Conservation (phyloP, 306 rosid genomes). For the Biancaea sappan region DNA sequence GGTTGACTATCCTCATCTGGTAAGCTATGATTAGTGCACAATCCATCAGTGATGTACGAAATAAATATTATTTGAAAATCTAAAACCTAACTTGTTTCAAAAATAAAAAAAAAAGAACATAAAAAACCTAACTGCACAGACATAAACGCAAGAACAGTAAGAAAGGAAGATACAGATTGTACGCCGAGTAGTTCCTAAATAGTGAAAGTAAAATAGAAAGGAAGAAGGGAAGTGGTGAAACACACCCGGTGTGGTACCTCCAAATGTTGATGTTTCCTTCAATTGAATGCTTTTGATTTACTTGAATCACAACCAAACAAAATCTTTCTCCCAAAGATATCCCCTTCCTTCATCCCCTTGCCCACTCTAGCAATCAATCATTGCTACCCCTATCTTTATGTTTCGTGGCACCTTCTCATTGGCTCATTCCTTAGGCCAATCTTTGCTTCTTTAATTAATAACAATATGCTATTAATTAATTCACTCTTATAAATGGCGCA, state of each 20-base stretch:
- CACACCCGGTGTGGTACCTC: background rate
- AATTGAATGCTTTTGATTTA: background rate
- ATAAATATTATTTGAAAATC: no score
- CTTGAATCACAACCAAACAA: slow-evolving; percentile 12
- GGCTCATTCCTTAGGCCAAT: slow-evolving; percentile 36
- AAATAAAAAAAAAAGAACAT: no score
- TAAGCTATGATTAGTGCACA: background rate
- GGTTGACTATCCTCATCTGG: slow-evolving; percentile 31
- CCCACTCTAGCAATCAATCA: background rate
- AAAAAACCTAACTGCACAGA: no score
- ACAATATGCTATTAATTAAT: slow-evolving; percentile 8
- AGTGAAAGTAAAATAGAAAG: background rate
- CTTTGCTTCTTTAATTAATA: slow-evolving; percentile 4
- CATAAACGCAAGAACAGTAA: no score
- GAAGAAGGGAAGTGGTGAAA: background rate
- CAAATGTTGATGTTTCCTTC: background rate
- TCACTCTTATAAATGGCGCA: slow-evolving; percentile 2
- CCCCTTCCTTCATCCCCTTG: slow-evolving; percentile 18
- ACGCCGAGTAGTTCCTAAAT: background rate
- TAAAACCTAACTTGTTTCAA: no score
- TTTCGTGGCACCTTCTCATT: slow-evolving; percentile 23
- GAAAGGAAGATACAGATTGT: background rate
- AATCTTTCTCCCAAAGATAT: slow-evolving; percentile 28
- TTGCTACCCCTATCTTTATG: background rate
- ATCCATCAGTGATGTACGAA: no score